Evolutionary conservation across 2,329 filamentous ascomycete genomes (phyloP).

Genomic region (Ploettnerulaceae sp.): DNA sequence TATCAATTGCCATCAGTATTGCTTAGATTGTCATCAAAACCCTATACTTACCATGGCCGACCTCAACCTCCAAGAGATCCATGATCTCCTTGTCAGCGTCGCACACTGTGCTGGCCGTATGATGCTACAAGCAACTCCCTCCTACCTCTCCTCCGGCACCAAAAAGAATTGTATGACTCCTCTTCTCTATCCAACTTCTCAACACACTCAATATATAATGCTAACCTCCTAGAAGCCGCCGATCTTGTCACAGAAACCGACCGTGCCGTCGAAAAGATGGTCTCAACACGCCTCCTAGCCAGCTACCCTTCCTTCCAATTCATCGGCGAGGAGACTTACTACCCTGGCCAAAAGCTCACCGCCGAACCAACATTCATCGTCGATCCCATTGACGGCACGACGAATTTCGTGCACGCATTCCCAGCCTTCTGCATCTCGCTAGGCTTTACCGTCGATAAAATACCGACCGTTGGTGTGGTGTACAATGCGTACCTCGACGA

Average conservation of each 20-base stretch:
- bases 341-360: conserved; percentile 58
- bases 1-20: too few species aligned
- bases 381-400: conserved; percentile 78
- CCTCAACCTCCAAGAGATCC: conserved; percentile 56
- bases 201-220: not conserved
- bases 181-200: not conserved
- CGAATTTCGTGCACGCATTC: conserved; percentile 75
- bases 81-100: conserved; percentile 54
- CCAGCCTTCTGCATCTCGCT: conserved; percentile 73
- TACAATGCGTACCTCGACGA: conserved; percentile 73
- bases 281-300: conserved; percentile 46
- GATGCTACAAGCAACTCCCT: conserved; percentile 58
- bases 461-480: conserved; percentile 66
- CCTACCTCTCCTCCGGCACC: conserved; percentile 50
- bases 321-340: conserved; percentile 74
- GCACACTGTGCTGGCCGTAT: conserved; percentile 61
- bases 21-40: too few species aligned
- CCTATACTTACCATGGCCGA: too few species aligned
- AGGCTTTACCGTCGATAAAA: conserved; percentile 59
- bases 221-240: conserved; percentile 44
- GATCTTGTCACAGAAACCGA: conserved; percentile 67
- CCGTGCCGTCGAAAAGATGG: conserved; percentile 59
- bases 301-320: conserved; percentile 56
- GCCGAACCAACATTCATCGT: conserved; percentile 70
- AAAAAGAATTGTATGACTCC: conserved; percentile 54